A percentile compares a stretch with the other conserved stretches of the same genome.
These are phyloP conservation scores for Lasiodiplodia sp. DNA, from an alignment of 2,329 filamentous ascomycete genomes.

Conservation along the genomic window DNA sequence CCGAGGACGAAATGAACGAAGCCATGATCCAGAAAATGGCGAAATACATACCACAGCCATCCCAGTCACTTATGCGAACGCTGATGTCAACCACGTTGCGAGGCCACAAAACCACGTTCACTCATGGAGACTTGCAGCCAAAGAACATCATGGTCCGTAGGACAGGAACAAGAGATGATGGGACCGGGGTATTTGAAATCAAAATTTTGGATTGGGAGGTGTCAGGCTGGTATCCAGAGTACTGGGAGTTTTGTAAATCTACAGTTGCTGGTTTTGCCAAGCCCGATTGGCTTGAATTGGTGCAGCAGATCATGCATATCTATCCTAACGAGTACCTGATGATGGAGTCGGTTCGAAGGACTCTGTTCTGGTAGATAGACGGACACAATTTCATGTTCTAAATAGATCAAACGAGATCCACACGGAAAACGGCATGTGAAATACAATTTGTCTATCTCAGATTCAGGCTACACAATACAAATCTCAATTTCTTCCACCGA, in stretches of 20 bases:
- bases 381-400: too few relatives aligned
- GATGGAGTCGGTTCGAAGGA: background rate
- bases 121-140: slow-evolving; percentile 33
- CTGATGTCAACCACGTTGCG: slow-evolving; percentile 8
- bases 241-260: slow-evolving; percentile 35
- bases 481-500: too few relatives aligned
- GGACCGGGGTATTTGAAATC: slow-evolving; percentile 21
- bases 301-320: slow-evolving; percentile 24
- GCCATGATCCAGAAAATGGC: slow-evolving; percentile 27
- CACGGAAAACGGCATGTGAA: too few relatives aligned
- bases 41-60: slow-evolving; percentile 2
- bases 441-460: too few relatives aligned
- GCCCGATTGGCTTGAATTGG: slow-evolving; percentile 30
- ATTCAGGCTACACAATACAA: too few relatives aligned
- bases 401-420: too few relatives aligned
- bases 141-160: slow-evolving; percentile 34
- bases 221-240: slow-evolving; percentile 35
- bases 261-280: slow-evolving; percentile 28
- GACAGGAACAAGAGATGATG: background rate
- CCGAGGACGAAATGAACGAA: slow-evolving; percentile 32
- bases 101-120: slow-evolving; percentile 32
- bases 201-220: slow-evolving; percentile 34
- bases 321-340: slow-evolving; percentile 4
- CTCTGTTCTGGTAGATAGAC: slow-evolving; percentile 4
- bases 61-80: slow-evolving; percentile 22